Conservation (phyloP, 805 yeast genomes). For the Hanseniaspora mollemarum region DNA sequence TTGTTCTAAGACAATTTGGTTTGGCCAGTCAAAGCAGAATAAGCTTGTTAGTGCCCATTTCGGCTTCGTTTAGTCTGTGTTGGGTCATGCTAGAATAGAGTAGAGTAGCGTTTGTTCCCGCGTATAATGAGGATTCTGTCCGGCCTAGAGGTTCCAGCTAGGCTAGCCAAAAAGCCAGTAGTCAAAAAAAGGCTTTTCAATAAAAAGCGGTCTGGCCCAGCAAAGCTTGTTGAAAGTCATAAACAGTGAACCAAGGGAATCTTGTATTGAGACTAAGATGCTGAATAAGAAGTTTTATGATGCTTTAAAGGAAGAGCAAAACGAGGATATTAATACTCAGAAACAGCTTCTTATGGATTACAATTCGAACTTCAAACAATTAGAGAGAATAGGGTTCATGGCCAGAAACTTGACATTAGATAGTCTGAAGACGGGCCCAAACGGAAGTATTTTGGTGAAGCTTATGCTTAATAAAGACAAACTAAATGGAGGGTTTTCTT, state of each 20-base stretch:
- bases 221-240: too few species aligned
- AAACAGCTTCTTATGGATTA: conserved; percentile 34
- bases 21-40: too few species aligned
- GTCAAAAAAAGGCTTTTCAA: too few species aligned
- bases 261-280: neutral
- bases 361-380: conserved; percentile 43
- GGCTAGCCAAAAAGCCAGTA: too few species aligned
- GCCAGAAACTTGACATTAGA: conserved; percentile 50
- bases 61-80: too few species aligned
- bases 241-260: neutral
- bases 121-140: too few species aligned
- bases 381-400: conserved; percentile 68
- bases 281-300: conserved; percentile 26
- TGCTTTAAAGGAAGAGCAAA: conserved; percentile 39
- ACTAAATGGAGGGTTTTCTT: conserved; percentile 27
- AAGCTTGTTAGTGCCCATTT: too few species aligned
- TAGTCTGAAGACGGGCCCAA: conserved; percentile 64
- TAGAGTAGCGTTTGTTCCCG: too few species aligned
- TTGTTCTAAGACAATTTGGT: too few species aligned
- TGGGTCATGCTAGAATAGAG: too few species aligned
- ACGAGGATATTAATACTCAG: conserved; percentile 43
- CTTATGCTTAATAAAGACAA: conserved; percentile 33
- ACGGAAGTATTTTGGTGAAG: conserved; percentile 51
- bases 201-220: too few species aligned
- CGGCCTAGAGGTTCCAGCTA: too few species aligned